Conservation (phyloP, 345 rosid genomes). For the Balakata baccata region DNA sequence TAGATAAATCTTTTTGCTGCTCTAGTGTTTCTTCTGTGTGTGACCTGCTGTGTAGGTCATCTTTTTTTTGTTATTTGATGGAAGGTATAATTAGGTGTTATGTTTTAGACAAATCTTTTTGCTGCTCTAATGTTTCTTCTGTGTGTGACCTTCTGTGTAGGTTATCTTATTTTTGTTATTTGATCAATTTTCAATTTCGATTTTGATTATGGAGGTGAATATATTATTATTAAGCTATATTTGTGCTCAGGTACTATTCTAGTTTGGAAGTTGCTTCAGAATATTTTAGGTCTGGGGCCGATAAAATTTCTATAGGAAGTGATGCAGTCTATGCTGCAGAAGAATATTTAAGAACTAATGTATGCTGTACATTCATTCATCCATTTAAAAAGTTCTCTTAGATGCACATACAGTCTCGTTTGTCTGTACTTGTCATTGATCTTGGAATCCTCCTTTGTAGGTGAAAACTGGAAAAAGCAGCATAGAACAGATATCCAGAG, state of each 20-base stretch:
- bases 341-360: constrained; percentile 75
- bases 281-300: constrained; percentile 96
- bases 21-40: neutral
- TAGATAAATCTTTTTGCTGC: neutral
- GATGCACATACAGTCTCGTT: constrained; percentile 2
- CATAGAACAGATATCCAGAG: constrained; percentile 88
- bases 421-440: constrained; percentile 13
- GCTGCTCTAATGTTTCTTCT: neutral
- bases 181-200: neutral
- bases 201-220: neutral
- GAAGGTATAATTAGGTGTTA: too few species aligned
- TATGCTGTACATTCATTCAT: constrained; percentile 31
- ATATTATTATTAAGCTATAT: constrained; percentile 1
- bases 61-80: constrained; percentile 1
- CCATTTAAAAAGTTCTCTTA: neutral
- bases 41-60: neutral
- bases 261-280: constrained; percentile 98
- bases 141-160: neutral
- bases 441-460: constrained; percentile 35
- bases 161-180: constrained; percentile 1
- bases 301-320: constrained; percentile 92
- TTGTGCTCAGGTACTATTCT: constrained; percentile 69
- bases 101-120: neutral
- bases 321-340: constrained; percentile 95
- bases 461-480: constrained; percentile 82